Conservation (phyloP, 2,329 filamentous ascomycete species). For the Celoporthe dispersa region DNA sequence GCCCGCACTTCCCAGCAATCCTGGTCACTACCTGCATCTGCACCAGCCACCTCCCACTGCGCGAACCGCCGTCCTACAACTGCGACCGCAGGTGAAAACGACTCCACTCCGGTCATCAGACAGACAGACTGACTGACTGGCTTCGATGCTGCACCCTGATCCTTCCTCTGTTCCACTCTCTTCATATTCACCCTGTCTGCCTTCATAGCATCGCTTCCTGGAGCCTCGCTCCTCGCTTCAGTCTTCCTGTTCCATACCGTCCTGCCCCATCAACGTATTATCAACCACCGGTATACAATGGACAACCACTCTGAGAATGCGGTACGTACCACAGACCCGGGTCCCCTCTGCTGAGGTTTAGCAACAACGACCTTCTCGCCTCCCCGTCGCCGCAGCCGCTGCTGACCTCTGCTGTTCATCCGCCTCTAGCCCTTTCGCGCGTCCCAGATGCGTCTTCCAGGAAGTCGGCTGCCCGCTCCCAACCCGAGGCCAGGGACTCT, state of each 20-base stretch:
- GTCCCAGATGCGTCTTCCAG: slow-evolving; percentile 33
- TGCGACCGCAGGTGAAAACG: not conserved
- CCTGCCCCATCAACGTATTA: slow-evolving; percentile 30
- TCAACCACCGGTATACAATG: slow-evolving; percentile 38
- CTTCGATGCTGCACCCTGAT: slow-evolving; percentile 3
- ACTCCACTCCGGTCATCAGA: not conserved
- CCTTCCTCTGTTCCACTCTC: slow-evolving; percentile 1
- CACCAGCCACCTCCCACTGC: slow-evolving; percentile 16
- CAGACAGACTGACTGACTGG: not conserved
- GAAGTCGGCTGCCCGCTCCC: slow-evolving; percentile 32
- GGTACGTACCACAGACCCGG: slow-evolving; percentile 34
- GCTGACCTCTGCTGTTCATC: not conserved
- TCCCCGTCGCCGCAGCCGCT: not conserved
- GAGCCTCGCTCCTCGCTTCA: slow-evolving; percentile 31
- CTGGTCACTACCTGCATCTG: slow-evolving; percentile 10
- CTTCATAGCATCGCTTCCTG: slow-evolving; percentile 27
- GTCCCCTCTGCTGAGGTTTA: not conserved
- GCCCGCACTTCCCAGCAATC: not conserved
- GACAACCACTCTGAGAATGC: slow-evolving; percentile 41
- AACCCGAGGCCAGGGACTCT: slow-evolving; percentile 41
- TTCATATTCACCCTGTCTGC: slow-evolving; percentile 20
- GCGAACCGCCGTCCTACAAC: slow-evolving; percentile 13
- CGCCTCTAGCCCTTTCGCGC: slow-evolving; percentile 31
- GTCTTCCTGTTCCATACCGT: slow-evolving; percentile 30
- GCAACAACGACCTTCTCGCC: not conserved